Base-by-base conservation (phyloP, 2,329 filamentous ascomycete genomes). In the Sclerotinia subarctica region DNA sequence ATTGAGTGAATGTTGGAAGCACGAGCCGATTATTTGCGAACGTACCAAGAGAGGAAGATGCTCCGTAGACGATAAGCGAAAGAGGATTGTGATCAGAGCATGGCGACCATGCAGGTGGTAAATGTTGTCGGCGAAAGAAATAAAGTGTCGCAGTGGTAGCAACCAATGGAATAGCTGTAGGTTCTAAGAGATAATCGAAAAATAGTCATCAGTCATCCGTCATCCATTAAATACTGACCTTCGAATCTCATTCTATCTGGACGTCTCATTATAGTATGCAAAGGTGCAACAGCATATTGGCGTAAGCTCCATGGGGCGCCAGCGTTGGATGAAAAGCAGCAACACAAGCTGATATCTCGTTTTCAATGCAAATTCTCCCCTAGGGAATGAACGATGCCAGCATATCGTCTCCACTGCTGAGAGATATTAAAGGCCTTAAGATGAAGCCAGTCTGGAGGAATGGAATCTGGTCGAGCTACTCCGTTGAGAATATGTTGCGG, bases 271-370 rank as follows among this genome's bases (percentile, higher is more conserved):
- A 85, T 86, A 0, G 85, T 85, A 72, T 84, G 79, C 24, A 82
- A 80, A 76, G 80, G 82, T 0, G 82, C 82, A 3, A 88, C 76
- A 2, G 85, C 83, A 69, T 88, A 89, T 73, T 89, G 6, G 86
- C 87, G 68, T 82, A 90, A 6, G 80, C 82, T 1, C 87, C 87
- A 17, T 80, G 73, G 0, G 81, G 78, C 0, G 78, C 78, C 51
- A 76, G 70, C 80, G 88, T 85, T 69, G 84, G 78, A 66, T 83
- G 81, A 65, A 83, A 81, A 1, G 79, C 81, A 0, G 79, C 80
- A 8, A 83, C 82, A 19, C 82, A 24, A 69, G 70, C 46, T 73
- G 73, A 69, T 75, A 85, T 35, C 71, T 69, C 62, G 76, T 80
- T 15, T 15, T 53, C 7, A n/a, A 15, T 17, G 21, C 2, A 85